Base-by-base conservation (phyloP, 208 protist genomes). In the Crithidia mellificae region DNA sequence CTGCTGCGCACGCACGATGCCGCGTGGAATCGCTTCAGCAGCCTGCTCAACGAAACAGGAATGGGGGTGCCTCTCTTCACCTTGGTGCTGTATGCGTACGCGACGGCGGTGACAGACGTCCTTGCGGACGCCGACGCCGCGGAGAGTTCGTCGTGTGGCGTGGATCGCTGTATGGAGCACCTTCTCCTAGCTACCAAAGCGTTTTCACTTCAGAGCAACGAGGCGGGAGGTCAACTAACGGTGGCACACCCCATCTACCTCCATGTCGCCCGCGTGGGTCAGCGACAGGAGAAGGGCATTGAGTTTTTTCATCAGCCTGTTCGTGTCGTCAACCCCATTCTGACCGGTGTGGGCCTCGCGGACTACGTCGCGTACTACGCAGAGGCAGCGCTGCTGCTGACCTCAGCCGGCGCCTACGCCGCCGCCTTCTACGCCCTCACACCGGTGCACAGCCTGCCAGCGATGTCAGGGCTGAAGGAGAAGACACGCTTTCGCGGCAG, bases 301-400 rank as follows among this genome's bases (percentile, higher is more conserved):
- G 32, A 57, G 6, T 51, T 90, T 17, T 78, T 90, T 57, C 64
- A 43, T 22, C 72, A 80, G 2, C 71, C 86, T 8, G 63, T 88
- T 30, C 54, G 68, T 30, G 36, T n/a, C 20, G 67, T 85, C 19
- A 68, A 50, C 52, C 68, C 72, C 3, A 63, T 53, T 11, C 39
- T 74, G 9, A 84, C 80, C 3, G 84, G 87, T 14, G 74, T 83
- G 0, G 61, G 65, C 29, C 17, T 84, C 11, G 43, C 55, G 0
- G 79, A 85, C 69, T 85, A 80, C 63, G 61, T 83, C 19, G 46
- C 49, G 14, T 90, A 89, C 56, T 83, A 83, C 55, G 59, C 55
- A 14, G 74, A 87, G 46, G 83, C 77, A 7, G 84, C 72, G 9
- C 49, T 86, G 11, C 55, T 90, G 11, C 68, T 85, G 32, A 71